Evolutionary conservation across 2,329 filamentous ascomycete genomes (phyloP).

Genomic region (Fusarium sulawesiense): DNA sequence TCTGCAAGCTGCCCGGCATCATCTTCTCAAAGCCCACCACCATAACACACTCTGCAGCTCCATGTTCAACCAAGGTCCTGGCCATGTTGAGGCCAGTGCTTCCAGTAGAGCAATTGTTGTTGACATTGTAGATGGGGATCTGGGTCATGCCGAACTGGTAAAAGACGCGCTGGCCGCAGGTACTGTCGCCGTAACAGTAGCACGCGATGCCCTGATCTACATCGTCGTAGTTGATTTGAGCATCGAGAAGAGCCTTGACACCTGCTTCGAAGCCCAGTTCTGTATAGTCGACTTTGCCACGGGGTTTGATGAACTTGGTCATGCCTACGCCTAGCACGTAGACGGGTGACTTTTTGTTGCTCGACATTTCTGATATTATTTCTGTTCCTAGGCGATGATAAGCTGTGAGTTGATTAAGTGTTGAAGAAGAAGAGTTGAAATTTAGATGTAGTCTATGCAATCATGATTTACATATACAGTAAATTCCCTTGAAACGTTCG

Average conservation of each 20-base stretch:
- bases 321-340: slow-evolving; percentile 98
- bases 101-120: slow-evolving; percentile 99
- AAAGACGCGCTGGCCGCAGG: slow-evolving; percentile 95
- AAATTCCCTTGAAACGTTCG: background rate
- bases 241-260: slow-evolving; percentile 85
- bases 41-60: slow-evolving; percentile 86
- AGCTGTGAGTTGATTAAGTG: background rate
- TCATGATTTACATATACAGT: slow-evolving; percentile 3
- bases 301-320: slow-evolving; percentile 99
- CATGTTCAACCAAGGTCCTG: slow-evolving; percentile 80
- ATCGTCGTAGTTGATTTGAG: slow-evolving; percentile 95
- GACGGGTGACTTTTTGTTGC: slow-evolving; percentile 64
- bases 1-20: slow-evolving; percentile 88
- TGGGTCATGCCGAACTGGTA: slow-evolving; percentile 98
- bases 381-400: background rate
- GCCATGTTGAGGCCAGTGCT: slow-evolving; percentile 89
- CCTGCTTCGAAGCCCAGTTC: slow-evolving; percentile 94
- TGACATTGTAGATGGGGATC: slow-evolving; percentile 97
- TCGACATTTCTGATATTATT: slow-evolving; percentile 55
- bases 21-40: slow-evolving; percentile 99
- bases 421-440: background rate
- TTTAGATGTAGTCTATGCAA: slow-evolving; percentile 9
- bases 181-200: slow-evolving; percentile 97
- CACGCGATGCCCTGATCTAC: slow-evolving; percentile 96
- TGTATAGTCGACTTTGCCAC: slow-evolving; percentile 93